Conservation (phyloP, 2,329 filamentous ascomycete genomes). For the Fusarium papillatum region DNA sequence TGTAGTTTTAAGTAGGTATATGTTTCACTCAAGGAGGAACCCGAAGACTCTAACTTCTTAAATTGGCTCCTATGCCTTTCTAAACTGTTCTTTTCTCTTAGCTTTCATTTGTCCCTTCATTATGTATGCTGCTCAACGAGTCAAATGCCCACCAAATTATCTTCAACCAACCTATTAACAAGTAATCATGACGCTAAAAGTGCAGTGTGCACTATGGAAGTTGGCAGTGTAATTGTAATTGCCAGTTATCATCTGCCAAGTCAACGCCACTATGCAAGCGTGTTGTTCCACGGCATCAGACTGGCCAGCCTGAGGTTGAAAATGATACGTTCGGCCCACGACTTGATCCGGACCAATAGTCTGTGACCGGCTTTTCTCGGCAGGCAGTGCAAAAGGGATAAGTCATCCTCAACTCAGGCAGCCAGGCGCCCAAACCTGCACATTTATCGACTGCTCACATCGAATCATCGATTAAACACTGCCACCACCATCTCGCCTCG, state of each 20-base stretch:
- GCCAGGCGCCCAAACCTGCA: conserved; percentile 1
- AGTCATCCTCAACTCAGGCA: background rate
- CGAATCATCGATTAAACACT: background rate
- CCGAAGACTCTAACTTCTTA: background rate
- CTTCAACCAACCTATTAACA: background rate
- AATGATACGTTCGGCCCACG: background rate
- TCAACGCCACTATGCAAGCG: background rate
- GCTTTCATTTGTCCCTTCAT: background rate
- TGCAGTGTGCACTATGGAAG: background rate
- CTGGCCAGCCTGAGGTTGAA: background rate
- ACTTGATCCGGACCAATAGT: background rate
- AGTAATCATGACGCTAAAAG: background rate
- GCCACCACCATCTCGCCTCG: background rate
- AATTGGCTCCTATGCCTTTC: background rate
- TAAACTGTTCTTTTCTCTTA: background rate
- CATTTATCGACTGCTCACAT: background rate
- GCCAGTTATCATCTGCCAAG: background rate
- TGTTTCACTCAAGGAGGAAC: background rate
- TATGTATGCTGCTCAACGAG: background rate
- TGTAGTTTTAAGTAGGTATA: background rate
- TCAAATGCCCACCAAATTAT: background rate
- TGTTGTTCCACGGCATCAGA: background rate
- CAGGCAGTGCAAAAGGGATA: background rate
- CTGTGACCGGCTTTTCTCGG: background rate
- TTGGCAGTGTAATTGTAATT: background rate